Base-by-base conservation (phyloP, 257 asterid genomes). In the Plectranthus barbatus region DNA sequence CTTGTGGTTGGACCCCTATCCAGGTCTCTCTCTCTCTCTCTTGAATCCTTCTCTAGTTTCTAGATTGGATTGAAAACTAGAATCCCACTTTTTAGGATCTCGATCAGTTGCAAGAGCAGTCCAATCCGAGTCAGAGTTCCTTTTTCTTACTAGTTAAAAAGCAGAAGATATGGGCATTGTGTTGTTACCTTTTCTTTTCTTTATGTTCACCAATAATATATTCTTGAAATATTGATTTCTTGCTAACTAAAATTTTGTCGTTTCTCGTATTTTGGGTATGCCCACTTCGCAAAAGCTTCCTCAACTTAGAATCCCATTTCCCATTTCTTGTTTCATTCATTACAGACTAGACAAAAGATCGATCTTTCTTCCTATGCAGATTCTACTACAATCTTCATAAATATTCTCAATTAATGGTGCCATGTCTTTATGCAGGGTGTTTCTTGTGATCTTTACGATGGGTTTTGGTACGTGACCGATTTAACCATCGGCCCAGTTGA, bases 1-100 rank as follows among this genome's bases (percentile, higher is more conserved):
- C 99, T 20, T 93, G 99, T 78, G 99, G 99, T 31, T 93, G 99
- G 97, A 93, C 97, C 37, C 99, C 99, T 3, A 87, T 93, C 10
- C 97, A 84, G 96, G 99, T 31, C 36, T 56, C 51, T 56, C 41
- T 48, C 17, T 39, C 17, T 20, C 52, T 45, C 46, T 40, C 46
- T 40, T 39, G 63, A 57, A 20, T 58, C 37, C 40, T 40, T 40
- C 23, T 40, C 51, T 42, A 4, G 20, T 40, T 65, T 74, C 54
- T 67, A 60, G 72, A 63, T 52, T 64, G 57, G 63, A 29, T 62
- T 59, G 53, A 42, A 67, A 63, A 55, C 58, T 58, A 33, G 47
- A 59, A 67, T 45, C 48, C 61, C 55, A 29, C 76, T 54, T 68
- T 68, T 45, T 12, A 12, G 24, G 23, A 51, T 64, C 29, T 65